phyloP scores from a whole-genome alignment of 768 basidiomycete species.

The Butyriboletus loyo region DNA sequence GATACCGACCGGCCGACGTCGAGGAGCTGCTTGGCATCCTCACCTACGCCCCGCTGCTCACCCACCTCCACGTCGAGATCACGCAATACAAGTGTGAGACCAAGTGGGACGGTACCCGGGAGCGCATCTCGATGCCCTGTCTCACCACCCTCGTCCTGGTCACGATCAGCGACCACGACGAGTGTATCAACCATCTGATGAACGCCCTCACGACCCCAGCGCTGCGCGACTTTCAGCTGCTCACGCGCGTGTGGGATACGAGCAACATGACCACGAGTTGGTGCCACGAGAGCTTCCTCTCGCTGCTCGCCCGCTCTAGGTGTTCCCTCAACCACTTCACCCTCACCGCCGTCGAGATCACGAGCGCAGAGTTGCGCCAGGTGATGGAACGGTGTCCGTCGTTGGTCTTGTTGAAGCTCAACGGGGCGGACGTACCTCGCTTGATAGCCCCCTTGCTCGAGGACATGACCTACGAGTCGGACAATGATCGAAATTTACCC shows the following conservation, averaged over 20 bases:
- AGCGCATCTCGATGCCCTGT: conserved; percentile 28
- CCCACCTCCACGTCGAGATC: conserved; percentile 31
- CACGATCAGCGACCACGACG: conserved; percentile 29
- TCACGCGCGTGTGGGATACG: conserved; percentile 34
- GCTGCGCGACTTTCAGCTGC: conserved; percentile 31
- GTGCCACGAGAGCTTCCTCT: conserved; percentile 29
- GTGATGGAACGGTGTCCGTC: conserved; percentile 30
- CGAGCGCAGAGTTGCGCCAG: conserved; percentile 21
- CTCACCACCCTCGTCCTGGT: conserved; percentile 31
- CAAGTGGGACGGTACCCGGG: conserved; percentile 24
- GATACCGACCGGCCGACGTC: conserved; percentile 27
- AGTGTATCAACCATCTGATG: conserved; percentile 24
- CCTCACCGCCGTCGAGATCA: conserved; percentile 25
- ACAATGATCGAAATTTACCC: conserved; percentile 14
- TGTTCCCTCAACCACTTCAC: conserved; percentile 32
- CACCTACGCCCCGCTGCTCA: conserved; percentile 23
- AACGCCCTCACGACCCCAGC: conserved; percentile 24
- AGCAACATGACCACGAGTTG: conserved; percentile 27
- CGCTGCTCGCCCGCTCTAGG: conserved; percentile 25
- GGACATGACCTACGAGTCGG: conserved; percentile 23
- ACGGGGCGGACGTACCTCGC: conserved; percentile 23
- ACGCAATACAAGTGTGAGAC: conserved; percentile 28
- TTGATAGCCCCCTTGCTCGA: conserved; percentile 21
- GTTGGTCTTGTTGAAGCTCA: conserved; percentile 28
- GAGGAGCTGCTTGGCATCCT: conserved; percentile 26